Evolutionary conservation across 352 stramenopile genomes (phyloP).

Genomic region (Phytophthora chlamydospora): DNA sequence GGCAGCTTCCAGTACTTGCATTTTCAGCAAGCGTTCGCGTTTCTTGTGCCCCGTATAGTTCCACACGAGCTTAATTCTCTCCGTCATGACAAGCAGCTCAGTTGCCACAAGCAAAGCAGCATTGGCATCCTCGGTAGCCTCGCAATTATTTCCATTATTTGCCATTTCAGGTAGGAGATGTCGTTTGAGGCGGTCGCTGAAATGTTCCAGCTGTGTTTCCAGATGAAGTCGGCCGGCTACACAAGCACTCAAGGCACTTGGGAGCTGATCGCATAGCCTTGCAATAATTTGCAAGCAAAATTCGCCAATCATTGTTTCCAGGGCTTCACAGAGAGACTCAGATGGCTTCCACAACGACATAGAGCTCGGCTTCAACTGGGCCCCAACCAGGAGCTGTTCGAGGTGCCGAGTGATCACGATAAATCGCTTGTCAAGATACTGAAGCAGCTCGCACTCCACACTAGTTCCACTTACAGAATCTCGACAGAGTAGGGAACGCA

Average conservation of each 20-base stretch:
- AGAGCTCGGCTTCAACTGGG: neutral
- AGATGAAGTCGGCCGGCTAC: constrained; percentile 37
- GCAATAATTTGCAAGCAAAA: constrained; percentile 65
- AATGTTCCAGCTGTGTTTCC: constrained; percentile 50
- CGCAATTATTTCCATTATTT: neutral
- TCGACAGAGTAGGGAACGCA: constrained; percentile 28
- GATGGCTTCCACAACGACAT: neutral
- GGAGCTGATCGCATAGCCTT: constrained; percentile 60
- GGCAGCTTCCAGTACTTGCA: constrained; percentile 16
- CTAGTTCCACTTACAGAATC: constrained; percentile 18
- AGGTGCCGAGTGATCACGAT: constrained; percentile 26
- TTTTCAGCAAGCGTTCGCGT: constrained; percentile 41
- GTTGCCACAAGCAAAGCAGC: constrained; percentile 27
- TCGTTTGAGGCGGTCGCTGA: constrained; percentile 40
- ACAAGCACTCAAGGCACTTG: constrained; percentile 33
- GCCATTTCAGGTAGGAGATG: constrained; percentile 20
- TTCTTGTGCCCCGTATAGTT: constrained; percentile 53
- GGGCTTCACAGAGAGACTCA: constrained; percentile 7
- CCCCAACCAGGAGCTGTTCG: constrained; percentile 16
- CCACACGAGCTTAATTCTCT: constrained; percentile 61
- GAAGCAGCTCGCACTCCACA: constrained; percentile 46
- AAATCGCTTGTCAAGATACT: constrained; percentile 39
- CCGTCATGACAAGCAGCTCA: constrained; percentile 49
- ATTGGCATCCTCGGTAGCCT: neutral
- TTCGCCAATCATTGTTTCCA: constrained; percentile 57